phyloP scores from a whole-genome alignment of 768 basidiomycete genomes.

The Royoungia palumana region DNA sequence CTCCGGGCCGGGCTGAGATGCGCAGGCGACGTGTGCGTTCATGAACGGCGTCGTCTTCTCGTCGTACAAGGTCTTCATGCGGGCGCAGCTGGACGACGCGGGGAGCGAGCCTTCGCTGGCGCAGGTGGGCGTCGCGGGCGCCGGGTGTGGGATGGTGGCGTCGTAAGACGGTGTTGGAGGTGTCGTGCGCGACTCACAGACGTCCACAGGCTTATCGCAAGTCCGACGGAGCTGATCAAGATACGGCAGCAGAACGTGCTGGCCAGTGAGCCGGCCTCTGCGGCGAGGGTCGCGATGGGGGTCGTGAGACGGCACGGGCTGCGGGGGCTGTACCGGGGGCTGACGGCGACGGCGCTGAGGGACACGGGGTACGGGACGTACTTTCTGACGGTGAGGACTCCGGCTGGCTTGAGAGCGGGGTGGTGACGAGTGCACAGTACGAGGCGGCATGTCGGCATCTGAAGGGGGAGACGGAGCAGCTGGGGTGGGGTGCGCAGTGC shows the following conservation, averaged over 20 bases:
- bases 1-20: background rate
- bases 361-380: conserved; percentile 86
- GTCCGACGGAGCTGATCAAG: conserved; percentile 86
- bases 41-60: conserved; percentile 88
- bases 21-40: conserved; percentile 63
- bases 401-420: background rate
- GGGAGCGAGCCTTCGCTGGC: conserved; percentile 55
- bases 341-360: conserved; percentile 67
- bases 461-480: no score
- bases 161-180: conserved; percentile 49
- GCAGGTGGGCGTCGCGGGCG: conserved; percentile 76
- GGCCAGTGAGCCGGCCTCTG: conserved; percentile 33
- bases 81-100: conserved; percentile 50
- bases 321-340: conserved; percentile 72
- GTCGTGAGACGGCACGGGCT: conserved; percentile 58
- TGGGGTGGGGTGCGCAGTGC: no score
- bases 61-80: conserved; percentile 77
- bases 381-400: conserved; percentile 64
- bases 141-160: conserved; percentile 73
- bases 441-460: conserved; percentile 61
- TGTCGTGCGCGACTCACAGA: background rate
- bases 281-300: conserved; percentile 48
- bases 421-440: conserved; percentile 39
- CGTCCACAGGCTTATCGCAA: conserved; percentile 59
- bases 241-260: conserved; percentile 71